Evolutionary conservation across 2,329 filamentous ascomycete species (phyloP).

Genomic region (Fusarium sp.): DNA sequence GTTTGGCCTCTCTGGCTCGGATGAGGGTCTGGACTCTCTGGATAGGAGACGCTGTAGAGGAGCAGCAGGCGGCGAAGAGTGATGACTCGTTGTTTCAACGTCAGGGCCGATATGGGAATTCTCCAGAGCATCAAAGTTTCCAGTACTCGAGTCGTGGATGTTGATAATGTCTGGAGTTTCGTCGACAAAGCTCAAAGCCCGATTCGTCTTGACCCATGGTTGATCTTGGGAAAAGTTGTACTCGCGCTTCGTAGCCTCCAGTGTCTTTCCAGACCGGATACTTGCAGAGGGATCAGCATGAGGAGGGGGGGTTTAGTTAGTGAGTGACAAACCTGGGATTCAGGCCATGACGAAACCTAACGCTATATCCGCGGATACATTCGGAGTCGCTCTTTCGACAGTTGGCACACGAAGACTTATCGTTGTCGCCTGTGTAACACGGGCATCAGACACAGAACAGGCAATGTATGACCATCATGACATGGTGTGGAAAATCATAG

Average conservation of each 20-base stretch:
- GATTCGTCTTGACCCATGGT: constrained; percentile 45
- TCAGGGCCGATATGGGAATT: constrained; percentile 6
- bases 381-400: constrained; percentile 44
- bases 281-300: constrained; percentile 25
- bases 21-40: constrained; percentile 2
- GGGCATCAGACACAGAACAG: constrained; percentile 14
- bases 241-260: constrained; percentile 30
- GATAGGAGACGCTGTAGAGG: constrained; percentile 9
- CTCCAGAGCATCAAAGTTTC: constrained; percentile 27
- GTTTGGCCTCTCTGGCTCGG: constrained; percentile 10
- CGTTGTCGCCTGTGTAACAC: constrained; percentile 32
- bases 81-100: constrained; percentile 15
- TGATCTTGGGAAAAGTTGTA: constrained; percentile 44
- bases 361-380: constrained; percentile 45
- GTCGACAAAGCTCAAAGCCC: constrained; percentile 46
- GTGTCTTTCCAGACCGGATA: constrained; percentile 31
- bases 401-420: constrained; percentile 41
- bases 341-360: constrained; percentile 46
- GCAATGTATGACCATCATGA: not conserved
- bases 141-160: constrained; percentile 40
- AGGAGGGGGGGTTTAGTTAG: not conserved
- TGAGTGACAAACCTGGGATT: constrained; percentile 42
- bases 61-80: constrained; percentile 19
- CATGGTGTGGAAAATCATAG: not conserved
- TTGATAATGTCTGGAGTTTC: constrained; percentile 47